Evolutionary conservation across 768 basidiomycete species (phyloP), one percentile per base, ranked within the genome.

Genomic region (Leucocoprinus birnbaumii): DNA sequence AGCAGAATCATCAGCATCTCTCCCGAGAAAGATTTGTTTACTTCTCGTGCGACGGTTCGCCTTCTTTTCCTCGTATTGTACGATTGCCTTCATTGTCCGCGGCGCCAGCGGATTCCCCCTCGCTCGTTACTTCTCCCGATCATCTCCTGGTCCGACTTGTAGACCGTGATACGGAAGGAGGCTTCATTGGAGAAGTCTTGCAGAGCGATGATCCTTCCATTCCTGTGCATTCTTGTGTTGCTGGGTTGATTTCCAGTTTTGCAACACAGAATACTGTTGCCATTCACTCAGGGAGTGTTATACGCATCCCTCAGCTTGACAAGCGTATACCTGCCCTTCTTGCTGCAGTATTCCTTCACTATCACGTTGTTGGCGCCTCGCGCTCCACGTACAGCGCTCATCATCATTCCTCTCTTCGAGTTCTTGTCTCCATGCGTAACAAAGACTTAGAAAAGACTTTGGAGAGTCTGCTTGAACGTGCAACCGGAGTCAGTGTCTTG

Each of bases 1-100:
- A 53, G 11, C 41, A 38, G 9, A 22, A 58, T 37, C 58, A 57
- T 19, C 16, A 37, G 2, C 59, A 58, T 45, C 38, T 60, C 7
- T 41, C 55, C 7, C 45, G 49, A 18, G 56, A 61, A 31, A 53
- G 51, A 9, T 41, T 42, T 51, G 31, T 21, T 4, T 19, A 50
- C 26, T 50, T 41, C 31, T 42, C 41, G 19, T 25, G 16, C 3
- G 46, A 55, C 18, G 47, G 54, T 11, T 22, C 18, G 8, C 19
- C 48, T 25, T 42, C 24, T 18, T 38, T 55, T 24, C 47, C 46
- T 22, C 54, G 54, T 22, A 27, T 55, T 22, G 46, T 43, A 35
- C 47, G 48, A 21, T 22, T 50, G 16, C 34, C 48, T 9, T 21
- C 48, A 14, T 7, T 50, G 21, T 22, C 35, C 7, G 10, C 34